Conservation (phyloP, 2,329 filamentous ascomycete species). For the Beauveria bassiana region DNA sequence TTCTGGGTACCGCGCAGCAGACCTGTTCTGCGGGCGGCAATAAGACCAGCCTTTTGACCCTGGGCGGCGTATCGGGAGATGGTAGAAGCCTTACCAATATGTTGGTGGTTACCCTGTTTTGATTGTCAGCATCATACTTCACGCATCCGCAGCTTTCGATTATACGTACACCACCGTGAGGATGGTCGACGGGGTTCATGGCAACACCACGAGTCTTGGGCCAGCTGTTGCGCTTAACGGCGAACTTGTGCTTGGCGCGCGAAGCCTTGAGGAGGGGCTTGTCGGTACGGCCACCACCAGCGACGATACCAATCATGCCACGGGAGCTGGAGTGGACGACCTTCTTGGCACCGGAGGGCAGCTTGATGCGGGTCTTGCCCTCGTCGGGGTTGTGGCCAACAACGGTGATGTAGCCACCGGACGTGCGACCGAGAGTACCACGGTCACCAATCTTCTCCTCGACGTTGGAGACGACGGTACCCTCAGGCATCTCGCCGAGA, state of each 20-base stretch:
- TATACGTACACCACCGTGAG: conserved; percentile 75
- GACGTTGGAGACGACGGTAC: conserved; percentile 98
- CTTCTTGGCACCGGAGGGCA: conserved; percentile 98
- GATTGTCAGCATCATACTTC: conserved; percentile 33
- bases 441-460: conserved; percentile 98
- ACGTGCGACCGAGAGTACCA: conserved; percentile 91
- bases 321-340: conserved; percentile 83
- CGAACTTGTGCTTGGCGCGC: conserved; percentile 99
- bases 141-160: background rate
- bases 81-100: conserved; percentile 99
- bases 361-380: conserved; percentile 99
- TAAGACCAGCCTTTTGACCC: conserved; percentile 99
- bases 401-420: conserved; percentile 98
- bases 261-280: conserved; percentile 99
- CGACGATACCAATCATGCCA: conserved; percentile 99
- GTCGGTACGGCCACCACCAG: conserved; percentile 98
- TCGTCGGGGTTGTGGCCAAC: conserved; percentile 97
- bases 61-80: conserved; percentile 96
- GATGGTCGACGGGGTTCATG: conserved; percentile 99
- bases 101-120: conserved; percentile 92
- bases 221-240: conserved; percentile 99
- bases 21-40: conserved; percentile 99
- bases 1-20: conserved; percentile 99
- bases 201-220: conserved; percentile 99
- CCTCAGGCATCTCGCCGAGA: conserved; percentile 89